These are phyloP conservation scores for Yarrowia sp. DNA, from an alignment of 805 yeast species.

Conservation along the genomic window DNA sequence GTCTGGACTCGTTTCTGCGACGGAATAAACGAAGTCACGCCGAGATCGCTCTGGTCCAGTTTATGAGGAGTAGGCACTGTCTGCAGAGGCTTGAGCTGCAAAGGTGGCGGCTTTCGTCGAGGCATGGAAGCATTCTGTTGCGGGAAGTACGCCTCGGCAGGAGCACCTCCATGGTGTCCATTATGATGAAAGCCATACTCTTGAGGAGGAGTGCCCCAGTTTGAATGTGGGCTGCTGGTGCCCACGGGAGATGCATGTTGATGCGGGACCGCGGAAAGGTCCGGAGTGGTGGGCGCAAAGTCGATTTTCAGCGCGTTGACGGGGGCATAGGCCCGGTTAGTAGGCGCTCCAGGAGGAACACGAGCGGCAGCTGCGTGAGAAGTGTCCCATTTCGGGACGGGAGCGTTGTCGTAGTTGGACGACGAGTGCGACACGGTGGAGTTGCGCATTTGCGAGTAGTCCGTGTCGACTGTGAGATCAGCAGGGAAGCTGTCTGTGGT, in stretches of 20 bases:
- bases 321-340: not conserved
- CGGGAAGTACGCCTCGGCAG: constrained; percentile 3
- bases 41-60: constrained; percentile 31
- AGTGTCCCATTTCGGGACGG: not conserved
- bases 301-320: constrained; percentile 11
- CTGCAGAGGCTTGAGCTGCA: constrained; percentile 28
- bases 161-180: constrained; percentile 3
- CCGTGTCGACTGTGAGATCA: constrained; percentile 9
- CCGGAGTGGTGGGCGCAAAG: constrained; percentile 22
- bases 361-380: not conserved
- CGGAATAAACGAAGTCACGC: constrained; percentile 25
- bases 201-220: constrained; percentile 28
- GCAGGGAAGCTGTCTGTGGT: constrained; percentile 15
- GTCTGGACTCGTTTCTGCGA: not conserved
- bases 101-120: constrained; percentile 10
- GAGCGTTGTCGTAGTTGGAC: not conserved
- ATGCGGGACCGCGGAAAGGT: constrained; percentile 6
- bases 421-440: not conserved
- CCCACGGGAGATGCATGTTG: constrained; percentile 27
- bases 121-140: not conserved
- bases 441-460: not conserved
- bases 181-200: not conserved
- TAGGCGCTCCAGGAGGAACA: not conserved
- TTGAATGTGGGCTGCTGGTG: constrained; percentile 11
- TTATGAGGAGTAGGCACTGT: constrained; percentile 34